These are phyloP conservation scores for Candida hungchunana DNA, from an alignment of 805 yeast genomes.

Conservation along the genomic window DNA sequence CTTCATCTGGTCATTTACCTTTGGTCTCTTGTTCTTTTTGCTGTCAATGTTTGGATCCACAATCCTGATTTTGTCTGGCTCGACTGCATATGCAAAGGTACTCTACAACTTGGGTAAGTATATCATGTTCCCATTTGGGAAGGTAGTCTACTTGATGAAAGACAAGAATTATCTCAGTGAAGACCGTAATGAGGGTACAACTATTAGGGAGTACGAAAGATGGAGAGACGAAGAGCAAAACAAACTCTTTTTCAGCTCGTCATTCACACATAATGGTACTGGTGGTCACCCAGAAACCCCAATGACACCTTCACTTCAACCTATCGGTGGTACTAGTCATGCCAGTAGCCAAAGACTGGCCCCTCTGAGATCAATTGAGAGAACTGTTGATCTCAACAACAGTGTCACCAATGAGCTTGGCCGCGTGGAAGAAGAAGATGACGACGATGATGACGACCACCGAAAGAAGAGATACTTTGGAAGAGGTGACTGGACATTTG, in stretches of 20 bases:
- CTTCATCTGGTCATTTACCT: constrained; percentile 63
- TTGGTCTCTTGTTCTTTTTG: constrained; percentile 60
- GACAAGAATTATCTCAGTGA: constrained; percentile 81
- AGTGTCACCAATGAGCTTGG: neutral
- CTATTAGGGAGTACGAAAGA: constrained; percentile 75
- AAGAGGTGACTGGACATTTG: constrained; percentile 86
- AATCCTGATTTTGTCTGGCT: constrained; percentile 40
- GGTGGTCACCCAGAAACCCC: constrained; percentile 3
- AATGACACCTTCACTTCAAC: constrained; percentile 11
- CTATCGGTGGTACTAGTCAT: constrained; percentile 4
- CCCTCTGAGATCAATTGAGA: constrained; percentile 7
- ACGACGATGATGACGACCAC: constrained; percentile 23
- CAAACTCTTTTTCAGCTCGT: constrained; percentile 63
- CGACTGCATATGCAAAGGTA: constrained; percentile 56
- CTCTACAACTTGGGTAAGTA: constrained; percentile 64
- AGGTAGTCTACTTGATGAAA: constrained; percentile 69
- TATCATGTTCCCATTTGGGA: constrained; percentile 84
- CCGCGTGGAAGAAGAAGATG: constrained; percentile 4
- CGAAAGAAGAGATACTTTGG: constrained; percentile 68
- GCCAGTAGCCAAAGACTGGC: constrained; percentile 9
- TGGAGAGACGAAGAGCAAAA: constrained; percentile 81
- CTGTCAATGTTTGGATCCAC: constrained; percentile 48
- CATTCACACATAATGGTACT: constrained; percentile 11
- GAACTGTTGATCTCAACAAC: constrained; percentile 3
- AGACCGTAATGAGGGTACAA: constrained; percentile 85